Evolutionary conservation across 2,329 filamentous ascomycete genomes (phyloP), one percentile per base, ranked within the genome.

Genomic region (Aspergillus texensis): DNA sequence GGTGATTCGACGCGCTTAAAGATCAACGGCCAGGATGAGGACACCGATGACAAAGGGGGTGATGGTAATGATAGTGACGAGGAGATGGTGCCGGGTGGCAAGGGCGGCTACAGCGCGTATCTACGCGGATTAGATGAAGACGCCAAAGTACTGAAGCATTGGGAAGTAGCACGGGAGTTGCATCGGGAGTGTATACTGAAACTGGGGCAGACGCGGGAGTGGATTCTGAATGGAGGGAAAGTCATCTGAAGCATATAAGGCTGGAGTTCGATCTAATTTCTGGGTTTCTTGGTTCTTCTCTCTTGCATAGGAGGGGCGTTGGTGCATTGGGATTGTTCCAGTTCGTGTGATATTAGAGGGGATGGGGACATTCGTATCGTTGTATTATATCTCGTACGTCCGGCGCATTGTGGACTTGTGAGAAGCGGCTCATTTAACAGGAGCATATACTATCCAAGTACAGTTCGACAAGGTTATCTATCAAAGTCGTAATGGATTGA

Each of bases 121-220:
- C 72, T 82, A 62, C 75, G 78, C 53, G 79, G 78, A 21, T 67
- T 84, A 21, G 75, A 82, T 45, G 80, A 84, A 64, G 81, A 83
- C 62, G 72, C 72, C 16, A 74, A 75, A 55, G 80, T 82, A 53
- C 73, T 79, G n/a, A 74, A 78, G 60, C 81, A 82, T 68, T 84
- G 81, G 81, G 78, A 82, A 48, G 76, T 82, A 16, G 80, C 81
- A 4, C 79, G 78, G 62, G 82, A 84, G 61, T 66, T 77, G 62
- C 82, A 84, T 66, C 71, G 76, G 39, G 74, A 78, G 12, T 79
- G 77, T 67, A 77, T 84, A 62, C 60, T 75, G 48, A 75, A 78
- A 26, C 72, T 83, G 43, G 79, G 78, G 4, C 67, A 73, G 34
- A 66, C 79, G 59, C 75, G 80, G 28, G 71, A 79, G 46, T 78